A percentile compares a stretch with the other conserved stretches of the same genome.
phyloP scores from a whole-genome alignment of 1,284 basidiomycete genomes.

The Grifola frondosa region DNA sequence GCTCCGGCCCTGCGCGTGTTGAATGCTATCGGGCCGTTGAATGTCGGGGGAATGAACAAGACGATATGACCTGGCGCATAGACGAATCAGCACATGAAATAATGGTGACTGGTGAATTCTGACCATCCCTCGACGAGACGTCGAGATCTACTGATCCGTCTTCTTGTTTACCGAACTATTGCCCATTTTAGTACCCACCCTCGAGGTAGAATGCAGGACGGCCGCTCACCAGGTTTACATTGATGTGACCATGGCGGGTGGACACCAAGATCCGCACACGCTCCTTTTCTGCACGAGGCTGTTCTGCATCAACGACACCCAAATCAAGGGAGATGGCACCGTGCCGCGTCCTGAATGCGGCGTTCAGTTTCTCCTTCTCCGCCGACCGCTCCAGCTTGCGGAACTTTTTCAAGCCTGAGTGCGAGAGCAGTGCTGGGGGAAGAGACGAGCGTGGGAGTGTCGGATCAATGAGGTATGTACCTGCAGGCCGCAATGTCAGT shows the following conservation, averaged over 20 bases:
- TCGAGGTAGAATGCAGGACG: not conserved
- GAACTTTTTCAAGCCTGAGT: not conserved
- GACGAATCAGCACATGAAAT: not conserved
- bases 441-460: constrained; percentile 2
- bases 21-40: constrained; percentile 27
- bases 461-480: constrained; percentile 21
- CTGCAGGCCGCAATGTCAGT: not conserved
- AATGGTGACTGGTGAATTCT: constrained; percentile 3
- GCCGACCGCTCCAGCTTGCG: constrained; percentile 5
- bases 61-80: constrained; percentile 20
- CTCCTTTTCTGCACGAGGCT: constrained; percentile 1
- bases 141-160: constrained; percentile 23
- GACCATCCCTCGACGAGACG: constrained; percentile 24
- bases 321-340: constrained; percentile 24
- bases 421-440: not conserved
- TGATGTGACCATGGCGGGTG: constrained; percentile 25
- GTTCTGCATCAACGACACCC: constrained; percentile 11
- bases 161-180: no score
- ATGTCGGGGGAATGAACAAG: constrained; percentile 29
- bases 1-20: constrained; percentile 16
- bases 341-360: constrained; percentile 28
- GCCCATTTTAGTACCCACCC: no score
- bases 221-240: constrained; percentile 27
- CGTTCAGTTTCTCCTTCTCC: constrained; percentile 28
- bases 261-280: constrained; percentile 22